These are phyloP conservation scores for Leccinum griseonigrum DNA, from an alignment of 1,284 basidiomycete genomes.

Conservation along the genomic window DNA sequence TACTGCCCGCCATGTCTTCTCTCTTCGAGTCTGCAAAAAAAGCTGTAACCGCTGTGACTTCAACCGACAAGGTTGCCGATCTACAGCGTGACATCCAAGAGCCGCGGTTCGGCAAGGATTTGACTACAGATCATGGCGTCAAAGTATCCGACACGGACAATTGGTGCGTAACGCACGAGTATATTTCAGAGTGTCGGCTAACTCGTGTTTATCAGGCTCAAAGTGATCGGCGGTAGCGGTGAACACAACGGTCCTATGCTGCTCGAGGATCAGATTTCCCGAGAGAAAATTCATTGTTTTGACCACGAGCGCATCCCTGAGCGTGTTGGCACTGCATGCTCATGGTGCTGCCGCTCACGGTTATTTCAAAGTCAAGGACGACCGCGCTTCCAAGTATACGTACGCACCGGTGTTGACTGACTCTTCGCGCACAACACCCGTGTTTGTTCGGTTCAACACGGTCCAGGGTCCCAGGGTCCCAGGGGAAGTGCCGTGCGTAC, in stretches of 20 bases:
- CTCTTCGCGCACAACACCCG: slow-evolving; percentile 64
- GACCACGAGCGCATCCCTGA: slow-evolving; percentile 88
- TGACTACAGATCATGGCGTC: slow-evolving; percentile 67
- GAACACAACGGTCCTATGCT: slow-evolving; percentile 49
- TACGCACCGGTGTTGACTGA: slow-evolving; percentile 71
- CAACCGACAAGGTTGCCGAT: slow-evolving; percentile 35
- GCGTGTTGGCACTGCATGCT: slow-evolving; percentile 62
- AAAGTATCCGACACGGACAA: slow-evolving; percentile 60
- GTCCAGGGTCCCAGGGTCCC: slow-evolving; percentile 57
- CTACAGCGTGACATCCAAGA: slow-evolving; percentile 44
- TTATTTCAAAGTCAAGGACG: slow-evolving; percentile 71
- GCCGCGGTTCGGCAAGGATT: slow-evolving; percentile 33
- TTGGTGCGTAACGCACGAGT: slow-evolving; percentile 43
- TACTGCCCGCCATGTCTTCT: slow-evolving; percentile 21
- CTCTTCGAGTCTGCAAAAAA: slow-evolving; percentile 16
- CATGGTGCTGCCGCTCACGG: slow-evolving; percentile 82
- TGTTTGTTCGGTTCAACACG: slow-evolving; percentile 80
- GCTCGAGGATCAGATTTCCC: slow-evolving; percentile 65
- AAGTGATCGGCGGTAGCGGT: slow-evolving; percentile 41
- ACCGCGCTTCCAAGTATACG: slow-evolving; percentile 62
- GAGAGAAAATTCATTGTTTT: slow-evolving; percentile 75
- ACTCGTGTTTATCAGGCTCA: slow-evolving; percentile 43
- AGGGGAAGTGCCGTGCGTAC: slow-evolving; percentile 62
- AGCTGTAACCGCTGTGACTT: slow-evolving; percentile 1
- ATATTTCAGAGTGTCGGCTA: slow-evolving; percentile 5